Conservation (phyloP, 2,329 filamentous ascomycete genomes). For the Clathrospora elynae region DNA sequence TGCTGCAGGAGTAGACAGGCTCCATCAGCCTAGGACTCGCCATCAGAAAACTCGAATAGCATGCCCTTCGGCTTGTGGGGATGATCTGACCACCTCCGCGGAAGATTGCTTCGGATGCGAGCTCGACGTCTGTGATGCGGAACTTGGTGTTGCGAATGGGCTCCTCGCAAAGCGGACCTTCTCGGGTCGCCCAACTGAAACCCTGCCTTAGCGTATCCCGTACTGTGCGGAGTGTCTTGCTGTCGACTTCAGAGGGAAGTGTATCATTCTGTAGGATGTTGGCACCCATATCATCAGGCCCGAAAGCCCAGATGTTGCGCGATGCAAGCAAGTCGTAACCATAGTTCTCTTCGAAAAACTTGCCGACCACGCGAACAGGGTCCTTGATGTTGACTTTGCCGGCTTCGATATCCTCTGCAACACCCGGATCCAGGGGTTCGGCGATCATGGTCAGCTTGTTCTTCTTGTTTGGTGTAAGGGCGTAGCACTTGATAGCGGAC, state of each 20-base stretch:
- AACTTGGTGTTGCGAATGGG: slow-evolving; percentile 98
- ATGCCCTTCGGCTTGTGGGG: slow-evolving; percentile 86
- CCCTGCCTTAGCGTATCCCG: slow-evolving; percentile 93
- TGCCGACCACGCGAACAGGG: slow-evolving; percentile 88
- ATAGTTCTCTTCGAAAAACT: slow-evolving; percentile 96
- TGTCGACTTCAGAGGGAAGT: slow-evolving; percentile 90
- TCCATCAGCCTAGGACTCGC: slow-evolving; percentile 96
- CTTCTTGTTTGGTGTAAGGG: slow-evolving; percentile 97
- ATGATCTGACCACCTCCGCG: slow-evolving; percentile 97
- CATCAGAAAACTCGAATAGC: slow-evolving; percentile 97
- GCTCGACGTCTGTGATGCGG: slow-evolving; percentile 86
- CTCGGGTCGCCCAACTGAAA: slow-evolving; percentile 93
- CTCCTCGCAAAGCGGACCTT: slow-evolving; percentile 97
- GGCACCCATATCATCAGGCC: slow-evolving; percentile 89
- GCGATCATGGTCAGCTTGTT: slow-evolving; percentile 99
- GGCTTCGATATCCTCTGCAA: slow-evolving; percentile 91
- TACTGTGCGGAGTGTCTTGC: slow-evolving; percentile 83
- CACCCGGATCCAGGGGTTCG: slow-evolving; percentile 91
- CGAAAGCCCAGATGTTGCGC: slow-evolving; percentile 97
- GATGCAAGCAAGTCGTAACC: slow-evolving; percentile 95
- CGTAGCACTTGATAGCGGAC: slow-evolving; percentile 96
- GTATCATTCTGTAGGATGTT: slow-evolving; percentile 98
- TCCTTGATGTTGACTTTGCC: slow-evolving; percentile 91
- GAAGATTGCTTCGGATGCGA: slow-evolving; percentile 90
- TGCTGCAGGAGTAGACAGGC: slow-evolving; percentile 88